phyloP scores from a whole-genome alignment of 495 filamentous ascomycete species.

The Penicillium lividum region DNA sequence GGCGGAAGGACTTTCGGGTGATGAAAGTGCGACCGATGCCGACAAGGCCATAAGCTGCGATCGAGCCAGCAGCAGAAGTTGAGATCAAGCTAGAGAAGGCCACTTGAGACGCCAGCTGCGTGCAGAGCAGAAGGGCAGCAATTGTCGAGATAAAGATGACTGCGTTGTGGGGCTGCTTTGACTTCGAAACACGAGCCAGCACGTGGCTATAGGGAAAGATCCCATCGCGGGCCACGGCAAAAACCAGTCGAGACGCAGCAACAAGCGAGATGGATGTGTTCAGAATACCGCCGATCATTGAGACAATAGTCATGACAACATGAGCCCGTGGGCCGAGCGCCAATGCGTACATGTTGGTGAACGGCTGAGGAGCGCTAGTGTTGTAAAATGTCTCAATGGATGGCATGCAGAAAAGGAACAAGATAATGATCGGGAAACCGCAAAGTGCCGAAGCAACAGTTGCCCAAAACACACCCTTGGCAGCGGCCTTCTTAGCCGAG shows the following conservation, averaged over 20 bases:
- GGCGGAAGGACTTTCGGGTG: slow-evolving; percentile 33
- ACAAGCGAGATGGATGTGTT: slow-evolving; percentile 43
- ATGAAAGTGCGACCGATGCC: slow-evolving; percentile 36
- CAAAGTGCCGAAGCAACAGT: slow-evolving; percentile 37
- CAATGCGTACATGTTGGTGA: slow-evolving; percentile 39
- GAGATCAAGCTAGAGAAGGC: slow-evolving; percentile 37
- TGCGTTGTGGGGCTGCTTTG: slow-evolving; percentile 39
- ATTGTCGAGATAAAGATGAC: slow-evolving; percentile 36
- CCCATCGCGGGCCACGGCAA: slow-evolving; percentile 40
- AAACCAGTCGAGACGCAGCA: slow-evolving; percentile 40
- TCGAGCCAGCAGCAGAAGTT: slow-evolving; percentile 37
- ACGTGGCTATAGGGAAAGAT: slow-evolving; percentile 38
- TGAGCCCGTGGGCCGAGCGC: slow-evolving; percentile 37
- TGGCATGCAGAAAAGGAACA: slow-evolving; percentile 41
- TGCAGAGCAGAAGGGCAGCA: slow-evolving; percentile 37
- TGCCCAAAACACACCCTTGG: slow-evolving; percentile 40
- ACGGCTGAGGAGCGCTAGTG: slow-evolving; percentile 38
- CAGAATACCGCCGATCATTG: slow-evolving; percentile 34
- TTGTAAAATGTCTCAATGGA: slow-evolving; percentile 33
- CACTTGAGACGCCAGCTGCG: slow-evolving; percentile 37
- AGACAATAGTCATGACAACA: slow-evolving; percentile 39
- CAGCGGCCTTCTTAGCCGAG: slow-evolving; percentile 39
- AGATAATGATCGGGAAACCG: slow-evolving; percentile 38
- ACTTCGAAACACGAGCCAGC: slow-evolving; percentile 35
- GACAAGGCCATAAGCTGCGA: slow-evolving; percentile 39